Conservation (phyloP, 495 filamentous ascomycete species). For the Penicillium taxi region DNA sequence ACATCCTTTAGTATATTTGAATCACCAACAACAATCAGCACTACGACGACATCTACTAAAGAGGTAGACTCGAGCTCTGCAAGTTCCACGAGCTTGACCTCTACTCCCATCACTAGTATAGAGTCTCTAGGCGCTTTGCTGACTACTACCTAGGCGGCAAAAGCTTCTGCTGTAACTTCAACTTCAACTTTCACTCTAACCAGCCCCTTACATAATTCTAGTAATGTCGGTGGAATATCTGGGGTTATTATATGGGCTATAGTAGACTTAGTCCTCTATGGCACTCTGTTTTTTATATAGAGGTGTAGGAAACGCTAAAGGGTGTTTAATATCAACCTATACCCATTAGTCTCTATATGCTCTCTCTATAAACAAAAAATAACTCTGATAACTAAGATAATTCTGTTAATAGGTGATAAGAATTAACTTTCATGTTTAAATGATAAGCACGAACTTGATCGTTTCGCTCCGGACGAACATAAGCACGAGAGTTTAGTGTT, state of each 20-base stretch:
- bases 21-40: slow-evolving; percentile 2
- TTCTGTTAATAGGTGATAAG: not conserved
- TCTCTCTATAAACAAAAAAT: slow-evolving; percentile 2
- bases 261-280: too few species aligned
- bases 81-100: not conserved
- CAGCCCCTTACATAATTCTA: slow-evolving; percentile 4
- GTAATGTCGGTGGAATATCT: slow-evolving; percentile 24
- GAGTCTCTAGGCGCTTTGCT: not conserved
- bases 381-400: not conserved
- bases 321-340: slow-evolving; percentile 4
- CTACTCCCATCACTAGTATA: not conserved
- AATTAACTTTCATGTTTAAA: too few species aligned
- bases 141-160: slow-evolving; percentile 1
- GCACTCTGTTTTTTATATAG: slow-evolving; percentile 16
- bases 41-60: slow-evolving; percentile 1
- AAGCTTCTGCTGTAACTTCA: not conserved
- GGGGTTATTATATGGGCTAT: slow-evolving; percentile 17
- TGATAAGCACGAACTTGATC: too few species aligned
- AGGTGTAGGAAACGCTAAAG: slow-evolving; percentile 16
- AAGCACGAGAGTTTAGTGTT: too few species aligned
- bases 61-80: not conserved
- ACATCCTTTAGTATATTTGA: slow-evolving; percentile 3
- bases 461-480: too few species aligned
- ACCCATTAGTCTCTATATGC: too few species aligned
- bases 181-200: slow-evolving; percentile 1